Evolutionary conservation across 371 early-diverging fungal species (phyloP).

Genomic region (Apophysomyces trapeziformis): DNA sequence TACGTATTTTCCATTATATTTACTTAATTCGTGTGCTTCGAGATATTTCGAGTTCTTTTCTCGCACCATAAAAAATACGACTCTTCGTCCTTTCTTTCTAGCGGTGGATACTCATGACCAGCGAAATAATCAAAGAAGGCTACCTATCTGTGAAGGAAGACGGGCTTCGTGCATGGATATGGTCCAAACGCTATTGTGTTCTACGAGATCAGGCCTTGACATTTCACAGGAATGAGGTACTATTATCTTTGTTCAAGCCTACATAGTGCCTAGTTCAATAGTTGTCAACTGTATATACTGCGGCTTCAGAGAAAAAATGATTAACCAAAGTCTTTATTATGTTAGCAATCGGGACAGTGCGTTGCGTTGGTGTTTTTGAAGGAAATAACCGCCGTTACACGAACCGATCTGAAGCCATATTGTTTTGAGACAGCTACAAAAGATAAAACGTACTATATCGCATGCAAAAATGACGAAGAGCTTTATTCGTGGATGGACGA

Average conservation of each 20-base stretch:
- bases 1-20: neutral
- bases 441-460: constrained; percentile 72
- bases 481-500: constrained; percentile 89
- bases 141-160: constrained; percentile 77
- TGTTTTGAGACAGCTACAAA: constrained; percentile 80
- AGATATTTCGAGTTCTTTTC: neutral
- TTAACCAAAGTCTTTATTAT: constrained; percentile 36
- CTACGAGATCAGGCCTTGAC: constrained; percentile 82
- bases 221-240: constrained; percentile 84
- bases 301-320: neutral
- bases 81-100: neutral
- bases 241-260: neutral
- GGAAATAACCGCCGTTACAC: constrained; percentile 71
- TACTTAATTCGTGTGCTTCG: constrained; percentile 1
- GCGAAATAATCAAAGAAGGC: constrained; percentile 66
- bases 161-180: constrained; percentile 76
- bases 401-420: constrained; percentile 74
- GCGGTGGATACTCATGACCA: constrained; percentile 22
- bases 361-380: constrained; percentile 75
- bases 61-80: neutral
- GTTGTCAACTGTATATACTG: neutral
- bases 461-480: constrained; percentile 82
- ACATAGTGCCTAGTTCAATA: neutral
- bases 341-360: constrained; percentile 45
- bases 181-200: constrained; percentile 88